These are phyloP conservation scores for Eucalyptus lansdowneana DNA, from an alignment of 345 rosid species.

Conservation along the genomic window DNA sequence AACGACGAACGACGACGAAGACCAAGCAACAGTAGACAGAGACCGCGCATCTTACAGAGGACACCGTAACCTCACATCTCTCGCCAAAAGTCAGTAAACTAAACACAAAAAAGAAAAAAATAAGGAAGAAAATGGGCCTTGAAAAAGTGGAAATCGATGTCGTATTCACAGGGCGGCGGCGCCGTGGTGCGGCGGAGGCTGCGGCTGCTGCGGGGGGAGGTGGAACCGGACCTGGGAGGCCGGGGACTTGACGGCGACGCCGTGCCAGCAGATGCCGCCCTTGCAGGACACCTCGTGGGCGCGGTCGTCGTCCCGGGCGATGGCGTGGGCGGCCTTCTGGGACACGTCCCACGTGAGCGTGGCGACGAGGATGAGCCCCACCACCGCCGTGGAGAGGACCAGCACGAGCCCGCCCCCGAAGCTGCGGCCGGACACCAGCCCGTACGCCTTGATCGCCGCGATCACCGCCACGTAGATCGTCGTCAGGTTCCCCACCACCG, in stretches of 20 bases:
- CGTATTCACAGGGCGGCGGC: not conserved
- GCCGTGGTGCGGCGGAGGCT: not conserved
- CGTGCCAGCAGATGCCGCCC: constrained; percentile 99
- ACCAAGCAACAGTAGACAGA: not conserved
- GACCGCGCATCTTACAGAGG: not conserved
- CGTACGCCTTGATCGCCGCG: constrained; percentile 57
- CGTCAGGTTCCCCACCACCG: constrained; percentile 69
- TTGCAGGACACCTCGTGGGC: constrained; percentile 47
- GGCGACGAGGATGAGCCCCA: constrained; percentile 48
- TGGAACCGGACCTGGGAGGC: constrained; percentile 91
- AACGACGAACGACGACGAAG: not conserved
- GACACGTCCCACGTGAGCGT: constrained; percentile 90
- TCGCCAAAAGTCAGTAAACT: not conserved
- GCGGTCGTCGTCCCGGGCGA: constrained; percentile 35
- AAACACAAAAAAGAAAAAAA: not conserved
- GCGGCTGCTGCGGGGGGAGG: constrained; percentile 48
- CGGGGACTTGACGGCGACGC: constrained; percentile 86
- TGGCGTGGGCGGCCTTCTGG: constrained; percentile 58
- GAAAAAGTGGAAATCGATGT: not conserved
- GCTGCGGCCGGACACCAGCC: constrained; percentile 44
- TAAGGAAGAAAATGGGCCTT: not conserved
- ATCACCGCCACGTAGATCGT: constrained; percentile 79
- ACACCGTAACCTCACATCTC: not conserved
- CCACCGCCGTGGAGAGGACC: constrained; percentile 46
- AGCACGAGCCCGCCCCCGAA: constrained; percentile 66